phyloP scores from a whole-genome alignment of 768 basidiomycete genomes.

The Suillus bovinus region DNA sequence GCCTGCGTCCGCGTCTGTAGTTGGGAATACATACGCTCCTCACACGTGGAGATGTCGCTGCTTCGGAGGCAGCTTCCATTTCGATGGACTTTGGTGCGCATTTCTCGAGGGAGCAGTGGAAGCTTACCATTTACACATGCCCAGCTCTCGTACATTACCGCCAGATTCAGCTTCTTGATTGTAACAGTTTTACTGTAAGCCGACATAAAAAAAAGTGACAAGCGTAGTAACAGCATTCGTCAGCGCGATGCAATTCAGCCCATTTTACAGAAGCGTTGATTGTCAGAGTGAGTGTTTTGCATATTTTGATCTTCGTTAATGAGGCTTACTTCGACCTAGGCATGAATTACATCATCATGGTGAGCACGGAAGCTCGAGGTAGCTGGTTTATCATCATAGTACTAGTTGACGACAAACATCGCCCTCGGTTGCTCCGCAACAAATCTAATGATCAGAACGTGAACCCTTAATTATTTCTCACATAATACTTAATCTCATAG shows the following conservation, averaged over 20 bases:
- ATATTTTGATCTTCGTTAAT: not conserved
- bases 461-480: no score
- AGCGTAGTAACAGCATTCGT: not conserved
- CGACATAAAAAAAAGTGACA: not conserved
- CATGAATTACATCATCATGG: not conserved
- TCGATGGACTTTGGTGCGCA: constrained; percentile 2
- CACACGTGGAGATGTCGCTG: not conserved
- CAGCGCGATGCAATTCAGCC: not conserved
- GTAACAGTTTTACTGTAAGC: not conserved
- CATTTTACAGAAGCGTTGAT: not conserved
- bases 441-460: constrained; percentile 4
- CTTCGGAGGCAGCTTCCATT: not conserved
- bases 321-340: not conserved
- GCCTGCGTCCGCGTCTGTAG: not conserved
- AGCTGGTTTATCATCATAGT: not conserved
- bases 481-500: not conserved
- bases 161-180: not conserved
- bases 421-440: constrained; percentile 3
- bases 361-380: not conserved
- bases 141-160: not conserved
- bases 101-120: not conserved
- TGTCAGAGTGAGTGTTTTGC: not conserved
- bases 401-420: not conserved
- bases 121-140: not conserved
- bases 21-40: constrained; percentile 3